phyloP scores from a whole-genome alignment of 345 rosid genomes.

The Rhodamnia argentea region DNA sequence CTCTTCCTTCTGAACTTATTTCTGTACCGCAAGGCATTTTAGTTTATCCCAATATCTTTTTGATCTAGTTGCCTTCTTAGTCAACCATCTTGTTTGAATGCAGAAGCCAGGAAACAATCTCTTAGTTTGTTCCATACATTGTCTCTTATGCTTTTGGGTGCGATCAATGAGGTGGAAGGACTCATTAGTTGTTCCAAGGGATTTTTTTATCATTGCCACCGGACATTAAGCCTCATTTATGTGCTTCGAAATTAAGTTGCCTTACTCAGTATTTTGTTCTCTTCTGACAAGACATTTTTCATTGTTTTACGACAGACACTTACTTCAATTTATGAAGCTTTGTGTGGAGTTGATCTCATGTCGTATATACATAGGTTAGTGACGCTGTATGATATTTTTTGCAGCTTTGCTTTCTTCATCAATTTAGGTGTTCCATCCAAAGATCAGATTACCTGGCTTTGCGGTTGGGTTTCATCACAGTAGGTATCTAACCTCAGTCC shows the following conservation, averaged over 20 bases:
- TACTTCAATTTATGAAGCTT: background rate
- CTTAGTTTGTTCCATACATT: background rate
- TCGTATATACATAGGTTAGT: background rate
- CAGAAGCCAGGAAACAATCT: background rate
- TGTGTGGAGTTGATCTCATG: background rate
- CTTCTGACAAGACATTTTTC: background rate
- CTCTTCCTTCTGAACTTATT: background rate
- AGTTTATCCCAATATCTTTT: background rate
- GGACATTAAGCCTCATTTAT: background rate
- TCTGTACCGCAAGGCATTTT: background rate
- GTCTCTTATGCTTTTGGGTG: background rate
- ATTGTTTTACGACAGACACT: background rate
- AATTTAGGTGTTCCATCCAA: slow-evolving; percentile 62
- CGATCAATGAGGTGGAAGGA: background rate
- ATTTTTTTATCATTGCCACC: background rate
- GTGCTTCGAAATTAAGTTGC: background rate
- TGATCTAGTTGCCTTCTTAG: background rate
- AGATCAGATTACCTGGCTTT: slow-evolving; percentile 88
- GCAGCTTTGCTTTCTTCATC: slow-evolving; percentile 89
- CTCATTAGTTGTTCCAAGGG: background rate
- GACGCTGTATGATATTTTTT: background rate
- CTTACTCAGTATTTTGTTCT: background rate
- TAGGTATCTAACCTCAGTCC: slow-evolving; percentile 24
- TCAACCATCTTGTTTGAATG: background rate
- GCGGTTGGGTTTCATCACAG: slow-evolving; percentile 75